phyloP scores from a whole-genome alignment of 305 asterid genomes.

The Fraxinus paxiana region DNA sequence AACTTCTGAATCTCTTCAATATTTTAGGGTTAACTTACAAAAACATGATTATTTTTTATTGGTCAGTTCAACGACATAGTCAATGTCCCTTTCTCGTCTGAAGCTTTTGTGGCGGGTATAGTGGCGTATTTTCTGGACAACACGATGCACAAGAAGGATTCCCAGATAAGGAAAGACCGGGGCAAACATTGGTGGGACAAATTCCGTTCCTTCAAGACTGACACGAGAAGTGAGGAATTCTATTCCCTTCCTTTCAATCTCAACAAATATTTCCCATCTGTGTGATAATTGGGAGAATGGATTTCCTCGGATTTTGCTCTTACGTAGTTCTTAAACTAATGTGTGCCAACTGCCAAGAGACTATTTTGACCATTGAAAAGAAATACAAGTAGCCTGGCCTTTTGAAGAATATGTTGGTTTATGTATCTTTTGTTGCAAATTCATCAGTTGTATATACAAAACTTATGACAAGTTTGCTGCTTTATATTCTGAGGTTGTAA shows the following conservation, averaged over 20 bases:
- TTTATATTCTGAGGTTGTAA: neutral
- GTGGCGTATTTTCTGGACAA: neutral
- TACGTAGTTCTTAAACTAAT: neutral
- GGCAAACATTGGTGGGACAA: slow-evolving; percentile 68
- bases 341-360: neutral
- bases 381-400: neutral
- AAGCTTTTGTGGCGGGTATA: slow-evolving; percentile 49
- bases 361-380: neutral
- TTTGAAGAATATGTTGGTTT: neutral
- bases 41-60: neutral
- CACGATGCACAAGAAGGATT: slow-evolving; percentile 39
- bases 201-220: slow-evolving; percentile 42
- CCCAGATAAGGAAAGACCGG: slow-evolving; percentile 41
- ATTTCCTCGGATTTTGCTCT: neutral
- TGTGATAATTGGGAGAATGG: neutral
- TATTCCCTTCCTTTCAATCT: slow-evolving; percentile 15
- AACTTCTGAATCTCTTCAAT: neutral
- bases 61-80: slow-evolving; percentile 44
- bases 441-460: neutral
- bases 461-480: neutral
- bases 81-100: slow-evolving; percentile 46
- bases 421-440: neutral
- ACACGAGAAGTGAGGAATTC: slow-evolving; percentile 52
- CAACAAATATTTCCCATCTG: slow-evolving; percentile 57
- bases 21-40: neutral